Evolutionary conservation across 208 protist species (phyloP), one percentile per base, ranked within the genome.

Genomic region (Angomonas ambiguus): DNA sequence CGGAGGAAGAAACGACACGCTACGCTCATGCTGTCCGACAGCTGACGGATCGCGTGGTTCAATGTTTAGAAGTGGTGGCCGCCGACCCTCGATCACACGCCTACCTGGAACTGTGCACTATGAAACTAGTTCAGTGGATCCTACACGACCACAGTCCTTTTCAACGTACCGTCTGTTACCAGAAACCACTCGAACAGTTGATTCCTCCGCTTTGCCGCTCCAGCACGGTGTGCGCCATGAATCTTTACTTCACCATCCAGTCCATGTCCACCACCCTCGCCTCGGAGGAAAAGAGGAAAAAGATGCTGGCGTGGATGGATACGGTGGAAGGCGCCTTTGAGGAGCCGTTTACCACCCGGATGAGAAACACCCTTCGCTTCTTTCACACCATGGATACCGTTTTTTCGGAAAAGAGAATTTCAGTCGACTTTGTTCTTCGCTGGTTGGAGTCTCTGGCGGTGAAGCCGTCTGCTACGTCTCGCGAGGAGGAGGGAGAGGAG

Each of bases 71-170:
- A n/a, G n/a, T n/a, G n/a, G n/a, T n/a, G n/a, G n/a, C n/a, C n/a
- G n/a, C n/a, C n/a, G n/a, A n/a, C n/a, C n/a, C n/a, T n/a, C n/a
- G n/a, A 45, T n/a, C 16, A n/a, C 8, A 45, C 38, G 38, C 38
- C 38, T 45, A 45, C 16, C 16, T 45, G 38, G 38, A 45, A 16
- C 16, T 45, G 11, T n/a, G 8, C 11, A 45, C 38, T 8, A 45
- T 45, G 38, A 45, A 45, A 45, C 38, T 45, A 45, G 16, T 45
- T 45, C 38, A 45, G 38, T 45, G 38, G 38, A 45, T 45, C 38
- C 16, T 45, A n/a, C 16, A 8, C 38, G 38, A 16, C 16, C 16
- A n/a, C 16, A 8, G 38, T 8, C 11, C 8, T n/a, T n/a, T 8
- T 8, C 38, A 45, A 8, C 38, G 38, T n/a, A 45, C 8, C 38